Evolutionary conservation across 164 flowering plant species (phyloP).

Genomic region (Vitis cinerea): DNA sequence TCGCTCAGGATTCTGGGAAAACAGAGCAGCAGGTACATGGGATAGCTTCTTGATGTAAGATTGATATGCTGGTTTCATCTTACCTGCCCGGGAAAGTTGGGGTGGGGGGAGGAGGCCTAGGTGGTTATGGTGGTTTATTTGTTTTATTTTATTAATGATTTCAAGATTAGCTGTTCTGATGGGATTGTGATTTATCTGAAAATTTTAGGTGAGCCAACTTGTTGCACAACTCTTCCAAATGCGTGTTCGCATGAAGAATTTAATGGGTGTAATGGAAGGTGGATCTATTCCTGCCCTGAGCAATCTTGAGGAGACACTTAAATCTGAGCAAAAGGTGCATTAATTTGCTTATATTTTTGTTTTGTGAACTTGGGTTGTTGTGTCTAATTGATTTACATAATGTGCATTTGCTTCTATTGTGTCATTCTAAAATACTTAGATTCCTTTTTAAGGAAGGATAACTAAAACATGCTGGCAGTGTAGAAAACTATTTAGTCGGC

Average conservation of each 20-base stretch:
- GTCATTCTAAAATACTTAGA: too few relatives aligned
- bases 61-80: constrained; percentile 1
- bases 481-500: too few relatives aligned
- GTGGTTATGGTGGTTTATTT: neutral
- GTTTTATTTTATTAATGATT: neutral
- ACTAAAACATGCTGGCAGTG: too few relatives aligned
- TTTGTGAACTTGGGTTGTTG: neutral
- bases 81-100: neutral
- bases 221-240: constrained; percentile 96
- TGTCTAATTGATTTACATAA: neutral
- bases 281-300: constrained; percentile 91
- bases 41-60: neutral
- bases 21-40: constrained; percentile 82
- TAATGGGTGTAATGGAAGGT: constrained; percentile 92
- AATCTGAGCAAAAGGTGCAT: constrained; percentile 74
- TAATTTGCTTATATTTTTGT: constrained; percentile 2
- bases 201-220: constrained; percentile 80
- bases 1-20: constrained; percentile 87
- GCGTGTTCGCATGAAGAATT: constrained; percentile 95
- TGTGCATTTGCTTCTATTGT: too few relatives aligned
- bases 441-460: too few relatives aligned
- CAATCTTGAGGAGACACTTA: constrained; percentile 87
- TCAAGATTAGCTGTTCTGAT: neutral
- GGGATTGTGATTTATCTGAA: neutral
- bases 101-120: too few relatives aligned